These are phyloP conservation scores for Rhodotorula sp. DNA, from an alignment of 1,284 basidiomycete species.

Conservation along the genomic window DNA sequence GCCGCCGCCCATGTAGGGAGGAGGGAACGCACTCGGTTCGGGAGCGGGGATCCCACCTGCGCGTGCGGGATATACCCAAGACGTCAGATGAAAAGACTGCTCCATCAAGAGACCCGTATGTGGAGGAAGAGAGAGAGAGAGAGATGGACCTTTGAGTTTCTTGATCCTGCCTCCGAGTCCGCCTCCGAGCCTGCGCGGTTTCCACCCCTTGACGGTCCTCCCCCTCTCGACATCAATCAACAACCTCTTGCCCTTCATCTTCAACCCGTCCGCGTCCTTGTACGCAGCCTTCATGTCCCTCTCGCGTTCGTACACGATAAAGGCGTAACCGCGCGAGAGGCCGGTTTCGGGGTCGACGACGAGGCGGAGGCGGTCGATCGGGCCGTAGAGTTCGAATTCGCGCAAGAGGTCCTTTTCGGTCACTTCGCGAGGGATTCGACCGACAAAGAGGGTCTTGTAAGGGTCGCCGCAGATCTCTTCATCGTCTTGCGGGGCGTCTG, in stretches of 20 bases:
- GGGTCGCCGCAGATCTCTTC: constrained; percentile 93
- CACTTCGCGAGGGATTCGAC: constrained; percentile 84
- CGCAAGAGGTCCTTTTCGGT: constrained; percentile 86
- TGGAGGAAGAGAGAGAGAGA: constrained; percentile 45
- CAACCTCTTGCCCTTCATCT: constrained; percentile 90
- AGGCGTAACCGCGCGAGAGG: constrained; percentile 88
- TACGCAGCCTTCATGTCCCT: constrained; percentile 99
- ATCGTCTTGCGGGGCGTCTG: constrained; percentile 88
- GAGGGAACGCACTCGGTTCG: constrained; percentile 49
- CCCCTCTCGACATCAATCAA: constrained; percentile 98
- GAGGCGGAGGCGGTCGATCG: constrained; percentile 85
- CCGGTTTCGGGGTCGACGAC: constrained; percentile 66
- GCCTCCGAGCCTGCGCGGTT: constrained; percentile 89
- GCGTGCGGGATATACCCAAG: constrained; percentile 34
- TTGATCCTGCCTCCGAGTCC: constrained; percentile 94
- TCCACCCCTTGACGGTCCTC: constrained; percentile 97
- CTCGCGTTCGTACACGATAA: constrained; percentile 95
- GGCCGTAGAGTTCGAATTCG: constrained; percentile 93
- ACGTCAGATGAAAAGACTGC: background rate
- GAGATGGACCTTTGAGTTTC: constrained; percentile 54
- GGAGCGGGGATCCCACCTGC: constrained; percentile 47
- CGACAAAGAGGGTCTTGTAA: constrained; percentile 97
- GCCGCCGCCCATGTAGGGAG: constrained; percentile 42
- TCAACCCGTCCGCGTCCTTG: constrained; percentile 97
- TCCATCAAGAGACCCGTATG: background rate